phyloP scores from a whole-genome alignment of 148 eudicot species.

The Rhododendron williamsianum region DNA sequence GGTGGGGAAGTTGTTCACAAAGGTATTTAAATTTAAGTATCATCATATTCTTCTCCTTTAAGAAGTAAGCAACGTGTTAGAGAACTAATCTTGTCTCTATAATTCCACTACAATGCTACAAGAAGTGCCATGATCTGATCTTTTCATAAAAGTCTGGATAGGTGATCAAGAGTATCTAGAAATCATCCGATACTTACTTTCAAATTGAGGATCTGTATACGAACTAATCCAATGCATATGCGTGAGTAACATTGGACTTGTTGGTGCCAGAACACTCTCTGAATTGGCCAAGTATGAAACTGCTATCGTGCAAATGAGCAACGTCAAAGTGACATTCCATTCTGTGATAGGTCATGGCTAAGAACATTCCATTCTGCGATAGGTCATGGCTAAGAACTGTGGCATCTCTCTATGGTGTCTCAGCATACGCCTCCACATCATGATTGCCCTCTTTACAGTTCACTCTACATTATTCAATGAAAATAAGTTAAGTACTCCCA shows the following conservation, averaged over 20 bases:
- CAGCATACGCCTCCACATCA: too few relatives aligned
- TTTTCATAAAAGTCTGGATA: not conserved
- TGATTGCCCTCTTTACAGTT: too few relatives aligned
- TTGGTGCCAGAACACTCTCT: too few relatives aligned
- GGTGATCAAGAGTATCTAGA: not conserved
- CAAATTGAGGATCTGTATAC: not conserved
- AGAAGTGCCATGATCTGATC: not conserved
- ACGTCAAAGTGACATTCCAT: too few relatives aligned
- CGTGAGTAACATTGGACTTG: not conserved
- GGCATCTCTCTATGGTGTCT: too few relatives aligned
- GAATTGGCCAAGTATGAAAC: too few relatives aligned
- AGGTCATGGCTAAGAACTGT: too few relatives aligned
- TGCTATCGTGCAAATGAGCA: too few relatives aligned
- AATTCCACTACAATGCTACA: not conserved
- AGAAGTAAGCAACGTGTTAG: not conserved
- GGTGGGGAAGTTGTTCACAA: conserved; percentile 90
- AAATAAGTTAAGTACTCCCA: too few relatives aligned
- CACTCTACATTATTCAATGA: too few relatives aligned
- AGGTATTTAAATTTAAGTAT: conserved; percentile 41
- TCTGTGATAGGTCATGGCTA: too few relatives aligned
- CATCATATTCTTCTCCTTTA: not conserved
- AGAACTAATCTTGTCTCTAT: not conserved
- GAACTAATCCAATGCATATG: not conserved
- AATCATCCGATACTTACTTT: not conserved
- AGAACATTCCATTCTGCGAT: too few relatives aligned